Base-by-base conservation (phyloP, 164 flowering plant genomes). In the Paratinospora sagittata region DNA sequence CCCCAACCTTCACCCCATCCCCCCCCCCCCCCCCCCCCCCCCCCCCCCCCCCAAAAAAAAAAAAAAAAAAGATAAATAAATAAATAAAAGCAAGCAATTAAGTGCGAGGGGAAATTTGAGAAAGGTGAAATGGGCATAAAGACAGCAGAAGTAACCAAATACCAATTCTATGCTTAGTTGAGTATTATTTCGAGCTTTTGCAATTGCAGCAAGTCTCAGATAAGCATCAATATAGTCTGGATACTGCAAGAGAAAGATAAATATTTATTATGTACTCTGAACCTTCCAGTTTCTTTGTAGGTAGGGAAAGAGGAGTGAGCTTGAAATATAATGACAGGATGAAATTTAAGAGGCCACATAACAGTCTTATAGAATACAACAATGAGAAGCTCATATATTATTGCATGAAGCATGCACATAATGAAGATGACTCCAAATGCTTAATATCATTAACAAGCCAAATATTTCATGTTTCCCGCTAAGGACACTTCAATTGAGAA, bases 151-250 rank as follows among this genome's bases (percentile, higher is more conserved):
- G 60, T 8, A 41, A 36, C 19, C 60, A 77, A 36, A 76, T 73
- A 96, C 98, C 98, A 96, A 78, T 81, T 91, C 95, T 73, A 90
- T 89, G 85, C 97, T 91, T 60, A 87, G 70, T 67, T 79, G 89
- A 78, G 86, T 77, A 75, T 96, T 89, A 80, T 91, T 93, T 69
- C 88, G 85, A 76, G 92, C 87, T 83, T 91, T 96, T 65, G 98
- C 92, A 76, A 93, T 87, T 30, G 97, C 90, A 73, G 97, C 99
- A 70, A 96, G 97, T 82, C 99, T 84, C 79, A 96, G 81, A 82
- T 88, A 85, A 68, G 99, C 97, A 86, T 93, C 98, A 52, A 79
- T 67, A 72, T 96, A 96, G 27, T 88, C 92, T 63, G 98, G 98
- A 81, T 80, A 93, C 98, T 96, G 94, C 33, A 71, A 33, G 8